A percentile compares a stretch with the other conserved stretches of the same genome.
phyloP scores from a whole-genome alignment of 495 filamentous ascomycete species.

The Penicillium dipodomyicola region DNA sequence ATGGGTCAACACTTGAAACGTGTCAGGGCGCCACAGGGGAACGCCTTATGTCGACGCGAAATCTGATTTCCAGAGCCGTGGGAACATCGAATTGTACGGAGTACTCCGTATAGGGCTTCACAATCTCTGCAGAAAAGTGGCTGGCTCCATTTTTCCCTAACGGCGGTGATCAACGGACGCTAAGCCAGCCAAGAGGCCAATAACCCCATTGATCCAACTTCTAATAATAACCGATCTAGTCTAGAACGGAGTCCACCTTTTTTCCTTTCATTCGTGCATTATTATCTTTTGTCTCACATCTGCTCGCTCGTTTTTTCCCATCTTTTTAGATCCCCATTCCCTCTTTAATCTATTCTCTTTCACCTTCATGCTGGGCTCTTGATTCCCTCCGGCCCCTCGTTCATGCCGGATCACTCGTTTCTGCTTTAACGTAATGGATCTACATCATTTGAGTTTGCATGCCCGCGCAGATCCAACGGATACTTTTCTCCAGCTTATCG shows the following conservation, averaged over 20 bases:
- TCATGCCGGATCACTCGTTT: conserved; percentile 29
- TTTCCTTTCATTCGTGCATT: neutral
- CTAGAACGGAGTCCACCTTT: conserved; percentile 2
- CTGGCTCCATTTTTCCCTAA: neutral
- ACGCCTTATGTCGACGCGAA: neutral
- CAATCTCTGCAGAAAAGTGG: conserved; percentile 1
- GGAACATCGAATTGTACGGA: neutral
- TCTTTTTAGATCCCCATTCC: neutral
- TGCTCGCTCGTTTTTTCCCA: neutral
- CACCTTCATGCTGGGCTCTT: conserved; percentile 4
- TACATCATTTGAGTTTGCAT: conserved; percentile 27
- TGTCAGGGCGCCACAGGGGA: neutral
- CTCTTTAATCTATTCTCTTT: neutral
- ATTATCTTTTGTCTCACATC: conserved; percentile 6
- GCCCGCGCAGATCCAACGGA: conserved; percentile 25
- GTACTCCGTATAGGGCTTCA: neutral
- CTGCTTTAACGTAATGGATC: conserved; percentile 30
- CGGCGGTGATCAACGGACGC: conserved; percentile 4
- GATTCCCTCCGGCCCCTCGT: conserved; percentile 11
- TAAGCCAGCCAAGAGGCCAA: neutral
- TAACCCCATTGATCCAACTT: neutral
- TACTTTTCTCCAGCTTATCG: conserved; percentile 47
- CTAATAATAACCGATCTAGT: conserved; percentile 9
- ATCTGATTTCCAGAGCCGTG: neutral
- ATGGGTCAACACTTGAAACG: neutral